A percentile compares a stretch with the other conserved stretches of the same genome.
Evolutionary conservation across 78 protist genomes (phyloP).

Genomic region (Tieghemostelium lacteum): DNA sequence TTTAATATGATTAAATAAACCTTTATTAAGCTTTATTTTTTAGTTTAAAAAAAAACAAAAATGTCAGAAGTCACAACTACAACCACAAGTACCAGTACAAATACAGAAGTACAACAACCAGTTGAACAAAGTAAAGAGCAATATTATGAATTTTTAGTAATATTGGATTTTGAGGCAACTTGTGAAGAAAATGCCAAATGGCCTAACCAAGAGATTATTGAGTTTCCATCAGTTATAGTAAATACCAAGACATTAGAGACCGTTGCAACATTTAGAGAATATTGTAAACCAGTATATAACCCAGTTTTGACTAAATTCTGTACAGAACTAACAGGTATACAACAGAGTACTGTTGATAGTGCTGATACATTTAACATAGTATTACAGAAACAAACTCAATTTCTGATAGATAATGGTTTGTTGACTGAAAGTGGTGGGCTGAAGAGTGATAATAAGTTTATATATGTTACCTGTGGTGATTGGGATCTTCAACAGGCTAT

Average conservation of each 20-base stretch:
- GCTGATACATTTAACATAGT: conserved; percentile 72
- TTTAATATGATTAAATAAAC: too few relatives aligned
- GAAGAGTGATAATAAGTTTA: not conserved
- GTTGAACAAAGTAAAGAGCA: not conserved
- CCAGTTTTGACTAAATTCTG: conserved; percentile 82
- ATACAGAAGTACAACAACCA: conserved; percentile 10
- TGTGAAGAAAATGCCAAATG: conserved; percentile 43
- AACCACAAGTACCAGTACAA: too few relatives aligned
- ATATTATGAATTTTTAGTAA: conserved; percentile 46
- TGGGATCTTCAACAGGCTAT: conserved; percentile 64
- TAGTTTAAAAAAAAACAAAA: too few relatives aligned
- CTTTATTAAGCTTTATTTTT: too few relatives aligned
- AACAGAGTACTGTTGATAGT: conserved; percentile 80
- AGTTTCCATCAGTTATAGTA: conserved; percentile 86
- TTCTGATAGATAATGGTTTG: conserved; percentile 26
- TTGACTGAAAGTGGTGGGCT: not conserved
- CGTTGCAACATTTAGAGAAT: conserved; percentile 65
- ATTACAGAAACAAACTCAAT: conserved; percentile 32
- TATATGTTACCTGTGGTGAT: conserved; percentile 79
- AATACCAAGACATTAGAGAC: conserved; percentile 4
- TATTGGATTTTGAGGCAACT: conserved; percentile 87
- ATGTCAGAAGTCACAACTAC: too few relatives aligned
- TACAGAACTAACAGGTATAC: conserved; percentile 85
- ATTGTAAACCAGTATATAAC: conserved; percentile 66
- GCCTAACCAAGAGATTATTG: conserved; percentile 86